These are phyloP conservation scores for Trametes sanguinea DNA, from an alignment of 768 basidiomycete genomes.

Conservation along the genomic window DNA sequence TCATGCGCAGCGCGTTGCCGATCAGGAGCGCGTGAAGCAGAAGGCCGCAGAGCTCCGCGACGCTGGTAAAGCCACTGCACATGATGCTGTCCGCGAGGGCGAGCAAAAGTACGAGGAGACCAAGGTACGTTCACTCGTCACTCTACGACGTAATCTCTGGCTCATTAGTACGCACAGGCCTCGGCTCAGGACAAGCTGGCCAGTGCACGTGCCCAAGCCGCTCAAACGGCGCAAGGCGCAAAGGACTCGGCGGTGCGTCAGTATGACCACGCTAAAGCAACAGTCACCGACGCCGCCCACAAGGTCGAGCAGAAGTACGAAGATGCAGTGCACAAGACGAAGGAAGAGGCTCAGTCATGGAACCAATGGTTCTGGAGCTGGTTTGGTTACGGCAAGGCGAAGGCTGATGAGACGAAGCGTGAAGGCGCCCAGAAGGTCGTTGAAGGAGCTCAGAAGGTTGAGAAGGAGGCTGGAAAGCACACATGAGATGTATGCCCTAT, in stretches of 20 bases:
- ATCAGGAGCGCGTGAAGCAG: slow-evolving; percentile 37
- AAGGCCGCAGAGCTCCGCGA: slow-evolving; percentile 35
- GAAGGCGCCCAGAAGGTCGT: slow-evolving; percentile 32
- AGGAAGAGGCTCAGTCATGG: slow-evolving; percentile 35
- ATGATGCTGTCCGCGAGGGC: slow-evolving; percentile 33
- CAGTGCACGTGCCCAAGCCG: slow-evolving; percentile 32
- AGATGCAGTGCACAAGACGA: slow-evolving; percentile 33
- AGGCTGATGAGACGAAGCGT: slow-evolving; percentile 34
- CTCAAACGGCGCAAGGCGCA: slow-evolving; percentile 31
- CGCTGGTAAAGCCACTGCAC: slow-evolving; percentile 34
- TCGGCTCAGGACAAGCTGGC: slow-evolving; percentile 31
- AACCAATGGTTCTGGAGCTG: slow-evolving; percentile 37
- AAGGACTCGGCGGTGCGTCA: slow-evolving; percentile 30
- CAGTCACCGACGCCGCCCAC: slow-evolving; percentile 31
- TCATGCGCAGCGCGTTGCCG: slow-evolving; percentile 28
- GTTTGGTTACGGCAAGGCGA: slow-evolving; percentile 43
- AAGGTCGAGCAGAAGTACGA: slow-evolving; percentile 33
- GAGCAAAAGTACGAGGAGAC: slow-evolving; percentile 36
- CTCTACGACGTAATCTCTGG: neutral
- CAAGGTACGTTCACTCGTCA: slow-evolving; percentile 33
- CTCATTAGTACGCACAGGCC: slow-evolving; percentile 12
- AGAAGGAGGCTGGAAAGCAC: slow-evolving; percentile 33
- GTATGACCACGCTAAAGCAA: slow-evolving; percentile 23
- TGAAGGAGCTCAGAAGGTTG: slow-evolving; percentile 33
- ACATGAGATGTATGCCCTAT: slow-evolving; percentile 19